phyloP scores from a whole-genome alignment of 495 filamentous ascomycete genomes.

The Penicillium paxilli region DNA sequence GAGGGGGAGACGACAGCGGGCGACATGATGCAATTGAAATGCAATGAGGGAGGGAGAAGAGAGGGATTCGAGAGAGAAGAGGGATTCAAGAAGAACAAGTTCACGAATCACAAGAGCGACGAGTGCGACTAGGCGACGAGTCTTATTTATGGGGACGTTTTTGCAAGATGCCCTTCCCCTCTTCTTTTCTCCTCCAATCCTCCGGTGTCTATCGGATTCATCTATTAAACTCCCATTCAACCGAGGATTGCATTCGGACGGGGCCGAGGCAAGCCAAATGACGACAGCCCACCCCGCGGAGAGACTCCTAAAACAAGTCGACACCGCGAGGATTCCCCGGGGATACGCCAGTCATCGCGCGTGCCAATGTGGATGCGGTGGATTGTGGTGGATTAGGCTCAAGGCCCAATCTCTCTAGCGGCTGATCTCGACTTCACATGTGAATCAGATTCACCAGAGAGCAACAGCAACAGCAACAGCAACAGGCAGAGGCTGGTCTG shows the following conservation, averaged over 20 bases:
- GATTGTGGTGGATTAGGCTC: neutral
- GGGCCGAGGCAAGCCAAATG: neutral
- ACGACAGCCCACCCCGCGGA: neutral
- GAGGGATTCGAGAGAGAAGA: neutral
- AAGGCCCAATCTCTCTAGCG: neutral
- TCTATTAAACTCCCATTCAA: too few relatives aligned
- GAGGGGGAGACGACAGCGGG: slow-evolving; percentile 20
- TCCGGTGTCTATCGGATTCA: too few relatives aligned
- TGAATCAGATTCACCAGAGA: neutral
- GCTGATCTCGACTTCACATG: neutral
- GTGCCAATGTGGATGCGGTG: neutral
- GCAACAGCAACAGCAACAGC: too few relatives aligned
- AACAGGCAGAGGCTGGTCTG: too few relatives aligned
- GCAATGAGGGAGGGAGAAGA: neutral
- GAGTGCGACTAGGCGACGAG: neutral
- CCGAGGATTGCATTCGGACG: neutral
- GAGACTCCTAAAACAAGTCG: neutral
- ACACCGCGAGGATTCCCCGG: neutral
- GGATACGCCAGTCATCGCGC: neutral
- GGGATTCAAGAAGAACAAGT: too few relatives aligned
- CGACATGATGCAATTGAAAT: slow-evolving; percentile 20
- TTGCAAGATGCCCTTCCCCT: neutral
- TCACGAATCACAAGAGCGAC: too few relatives aligned
- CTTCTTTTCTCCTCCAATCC: neutral
- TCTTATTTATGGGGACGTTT: neutral